Base-by-base conservation (phyloP, 73 alveolate species). In the Paramecium pentaurelia region DNA sequence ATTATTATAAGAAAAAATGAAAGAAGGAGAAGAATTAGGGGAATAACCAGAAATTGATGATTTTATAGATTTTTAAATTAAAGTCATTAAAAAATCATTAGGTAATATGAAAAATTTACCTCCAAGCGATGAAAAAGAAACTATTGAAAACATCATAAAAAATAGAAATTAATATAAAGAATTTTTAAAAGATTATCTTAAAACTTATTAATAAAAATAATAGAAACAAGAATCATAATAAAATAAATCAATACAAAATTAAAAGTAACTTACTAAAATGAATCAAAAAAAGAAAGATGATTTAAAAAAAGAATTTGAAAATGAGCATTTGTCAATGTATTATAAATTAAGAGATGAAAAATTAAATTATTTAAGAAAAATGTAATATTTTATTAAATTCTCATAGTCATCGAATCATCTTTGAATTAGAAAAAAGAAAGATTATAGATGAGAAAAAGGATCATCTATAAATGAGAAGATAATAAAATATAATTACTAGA, bases 371-470 rank as follows among this genome's bases (percentile, higher is more conserved):
- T 60, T 89, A 25, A 89, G 94, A 47, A 89, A 89, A 36, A 89
- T 89, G 93, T 87, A 87, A 1, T n/a, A 87, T 9, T n/a, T 14
- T 25, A 60, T 60, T 60, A 34, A 64, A 60, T 60, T 36, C 34
- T 27, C 37, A 60, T 20, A 87, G 93, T 12, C 94, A 89, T 71
- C 68, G 88, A 40, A 89, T 89, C 3, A 89, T 89, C 20, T 89
- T 89, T 71, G 94, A 89, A 44, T 83, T 89, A 30, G 94, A 89
- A 64, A 89, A 89, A 42, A 89, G 88, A 73, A 89, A 89, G 20
- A 89, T 89, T 14, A 89, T 89, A 27, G 94, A 89, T 71, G 94
- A 89, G 34, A 47, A 89, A 22, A 89, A 89, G 8, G 94, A 89
- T 38, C 88, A 89, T 51, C 38, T 45, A 51, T 77, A 89, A 89